Evolutionary conservation across 1,139 yeast species (phyloP).

Genomic region (Entelexis sorbosivorans): DNA sequence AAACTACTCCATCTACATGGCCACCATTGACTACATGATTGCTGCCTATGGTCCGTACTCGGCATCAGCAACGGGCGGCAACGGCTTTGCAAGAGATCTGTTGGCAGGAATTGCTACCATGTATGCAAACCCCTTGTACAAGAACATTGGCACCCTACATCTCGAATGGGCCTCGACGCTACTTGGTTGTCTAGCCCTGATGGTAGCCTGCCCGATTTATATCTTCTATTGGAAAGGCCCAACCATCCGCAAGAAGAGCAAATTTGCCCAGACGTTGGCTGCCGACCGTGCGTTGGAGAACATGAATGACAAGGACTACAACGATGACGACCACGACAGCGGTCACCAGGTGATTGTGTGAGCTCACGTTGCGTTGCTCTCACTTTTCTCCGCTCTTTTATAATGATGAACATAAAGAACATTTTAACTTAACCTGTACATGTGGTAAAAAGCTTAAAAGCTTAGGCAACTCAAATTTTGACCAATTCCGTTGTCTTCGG

Average conservation of each 20-base stretch:
- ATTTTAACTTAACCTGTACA: too few species aligned
- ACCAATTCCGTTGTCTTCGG: too few species aligned
- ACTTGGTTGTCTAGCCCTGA: conserved; percentile 11
- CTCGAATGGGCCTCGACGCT: conserved; percentile 20
- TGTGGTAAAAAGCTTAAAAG: too few species aligned
- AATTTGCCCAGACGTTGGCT: conserved; percentile 18
- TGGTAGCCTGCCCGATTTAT: conserved; percentile 17
- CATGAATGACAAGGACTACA: conserved; percentile 12
- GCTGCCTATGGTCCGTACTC: conserved; percentile 20
- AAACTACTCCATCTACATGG: conserved; percentile 19
- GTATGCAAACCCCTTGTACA: conserved; percentile 16
- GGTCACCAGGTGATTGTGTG: not conserved
- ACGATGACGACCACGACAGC: not conserved
- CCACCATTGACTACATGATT: conserved; percentile 20
- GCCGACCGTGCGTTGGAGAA: conserved; percentile 13
- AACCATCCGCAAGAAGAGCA: conserved; percentile 11
- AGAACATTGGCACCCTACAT: conserved; percentile 17
- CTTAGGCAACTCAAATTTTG: too few species aligned
- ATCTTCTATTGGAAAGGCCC: conserved; percentile 19
- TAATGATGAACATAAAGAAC: not conserved
- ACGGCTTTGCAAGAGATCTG: conserved; percentile 19
- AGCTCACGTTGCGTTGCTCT: not conserved
- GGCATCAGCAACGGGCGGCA: conserved; percentile 20
- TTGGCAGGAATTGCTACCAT: conserved; percentile 17
- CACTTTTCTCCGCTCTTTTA: too few species aligned